A percentile compares a stretch with the other conserved stretches of the same genome.
These are phyloP conservation scores for Botrytis tulipae DNA, from an alignment of 2,329 filamentous ascomycete species.

Conservation along the genomic window DNA sequence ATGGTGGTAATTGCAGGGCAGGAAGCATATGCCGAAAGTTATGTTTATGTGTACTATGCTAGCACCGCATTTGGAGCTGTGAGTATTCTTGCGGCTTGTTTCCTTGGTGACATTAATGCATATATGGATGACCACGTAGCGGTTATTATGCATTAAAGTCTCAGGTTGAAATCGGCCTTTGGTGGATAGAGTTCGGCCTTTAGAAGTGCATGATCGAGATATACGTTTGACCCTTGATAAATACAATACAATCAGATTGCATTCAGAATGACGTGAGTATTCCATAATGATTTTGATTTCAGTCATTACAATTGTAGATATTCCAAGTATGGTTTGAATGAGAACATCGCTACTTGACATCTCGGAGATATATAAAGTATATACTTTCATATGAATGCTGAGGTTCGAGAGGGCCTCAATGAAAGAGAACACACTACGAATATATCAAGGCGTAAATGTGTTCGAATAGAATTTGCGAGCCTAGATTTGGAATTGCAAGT, in stretches of 20 bases:
- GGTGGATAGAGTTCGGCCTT: neutral
- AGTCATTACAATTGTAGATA: neutral
- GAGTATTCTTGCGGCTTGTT: conserved; percentile 54
- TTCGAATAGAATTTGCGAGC: neutral
- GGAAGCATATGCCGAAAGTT: conserved; percentile 22
- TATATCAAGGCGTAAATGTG: neutral
- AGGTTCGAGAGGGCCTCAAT: neutral
- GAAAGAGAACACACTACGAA: neutral
- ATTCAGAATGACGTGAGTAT: neutral
- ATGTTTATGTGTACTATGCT: conserved; percentile 34
- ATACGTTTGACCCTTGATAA: neutral
- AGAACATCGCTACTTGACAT: neutral
- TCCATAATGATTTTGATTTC: neutral
- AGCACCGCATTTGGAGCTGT: conserved; percentile 60
- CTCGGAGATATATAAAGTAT: neutral
- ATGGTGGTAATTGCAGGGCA: conserved; percentile 53
- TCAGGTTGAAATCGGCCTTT: neutral
- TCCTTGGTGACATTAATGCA: conserved; percentile 56
- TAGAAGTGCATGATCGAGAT: neutral
- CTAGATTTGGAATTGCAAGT: conserved; percentile 33
- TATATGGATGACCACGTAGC: conserved; percentile 41
- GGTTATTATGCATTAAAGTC: conserved; percentile 16
- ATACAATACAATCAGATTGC: neutral
- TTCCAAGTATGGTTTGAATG: neutral
- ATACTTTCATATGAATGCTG: neutral